Conservation (phyloP, 169 alveolate genomes). For the Cyclospora cayetanensis region DNA sequence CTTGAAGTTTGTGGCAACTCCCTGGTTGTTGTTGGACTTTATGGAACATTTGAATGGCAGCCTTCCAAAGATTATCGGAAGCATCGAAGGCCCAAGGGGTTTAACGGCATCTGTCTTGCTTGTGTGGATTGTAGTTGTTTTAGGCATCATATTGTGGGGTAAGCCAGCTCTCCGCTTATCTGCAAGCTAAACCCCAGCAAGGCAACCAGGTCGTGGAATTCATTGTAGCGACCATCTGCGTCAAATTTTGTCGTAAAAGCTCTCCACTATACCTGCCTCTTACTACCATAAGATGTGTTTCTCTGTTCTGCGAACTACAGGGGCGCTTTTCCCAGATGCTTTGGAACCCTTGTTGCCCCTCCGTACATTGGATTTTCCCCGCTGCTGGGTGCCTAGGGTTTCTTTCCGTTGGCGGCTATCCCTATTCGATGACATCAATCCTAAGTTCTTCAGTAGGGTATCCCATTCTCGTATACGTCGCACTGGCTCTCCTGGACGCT, state of each 20-base stretch:
- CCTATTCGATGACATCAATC: background rate
- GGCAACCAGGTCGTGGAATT: too few relatives aligned
- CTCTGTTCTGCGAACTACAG: background rate
- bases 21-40: slow-evolving; percentile 19
- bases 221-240: too few relatives aligned
- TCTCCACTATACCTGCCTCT: background rate
- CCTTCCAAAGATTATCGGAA: background rate
- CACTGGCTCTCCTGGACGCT: background rate
- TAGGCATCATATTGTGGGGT: background rate
- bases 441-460: background rate
- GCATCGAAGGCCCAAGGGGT: background rate
- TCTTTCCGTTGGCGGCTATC: background rate
- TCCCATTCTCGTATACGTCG: background rate
- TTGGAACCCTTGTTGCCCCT: background rate
- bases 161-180: too few relatives aligned
- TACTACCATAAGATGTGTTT: background rate
- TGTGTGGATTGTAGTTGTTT: background rate
- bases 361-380: slow-evolving; percentile 3
- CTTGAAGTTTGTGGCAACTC: slow-evolving; percentile 30
- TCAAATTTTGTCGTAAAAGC: too few relatives aligned
- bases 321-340: background rate
- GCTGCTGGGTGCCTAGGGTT: slow-evolving; percentile 42
- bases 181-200: too few relatives aligned
- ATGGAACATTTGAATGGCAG: background rate
- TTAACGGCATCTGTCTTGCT: background rate